Base-by-base conservation (phyloP, 1,139 yeast species). In the Suzukiozyma palmioleophila region DNA sequence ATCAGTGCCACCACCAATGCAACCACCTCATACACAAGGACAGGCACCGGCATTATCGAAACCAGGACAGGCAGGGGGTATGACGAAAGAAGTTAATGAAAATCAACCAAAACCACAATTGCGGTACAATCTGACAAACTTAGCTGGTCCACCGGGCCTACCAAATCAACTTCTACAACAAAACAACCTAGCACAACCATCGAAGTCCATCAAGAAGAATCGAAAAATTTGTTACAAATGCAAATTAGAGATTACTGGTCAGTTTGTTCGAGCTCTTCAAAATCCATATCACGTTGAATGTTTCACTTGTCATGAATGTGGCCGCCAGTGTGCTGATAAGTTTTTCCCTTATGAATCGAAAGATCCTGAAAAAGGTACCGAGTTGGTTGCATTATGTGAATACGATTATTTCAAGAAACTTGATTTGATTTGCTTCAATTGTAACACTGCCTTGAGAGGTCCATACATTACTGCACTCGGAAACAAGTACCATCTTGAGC, bases 381-480 rank as follows among this genome's bases (percentile, higher is more conserved):
- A 50, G 5, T 79, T 81, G 46, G 81, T 87, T 3, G 88, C 97
- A 0, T 70, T 94, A 25, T 94, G 98, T 63, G 98, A 94, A 60
- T 85, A 80, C 50, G 96, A 94, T 62, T 92, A 90, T 58, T 92
- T 92, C 67, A 81, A 80, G 51, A 77, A 95, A 50, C 75, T 89
- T 43, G 85, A 87, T 43, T 70, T 92, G 42, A 77, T 92, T 25
- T 94, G 99, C 56, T 77, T 74, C 54, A 85, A 81, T 27, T 94
- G 99, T 64, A 79, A 87, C 49, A 77, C 75, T 27, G 96, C 96
- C 1, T 70, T 94, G 39, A 69, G 97, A 50, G 97, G 97, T 0
- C 87, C 96, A 1, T 92, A 92, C 59, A 89, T 90, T 44, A 89
- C 96, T 1, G 97, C 97, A 0, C 75, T 90, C 52, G 96, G 95